Percentiles rank a stretch among this genome's conserved stretches.
phyloP scores from a whole-genome alignment of 2,329 filamentous ascomycete genomes.

The Fusarium nodosum region DNA sequence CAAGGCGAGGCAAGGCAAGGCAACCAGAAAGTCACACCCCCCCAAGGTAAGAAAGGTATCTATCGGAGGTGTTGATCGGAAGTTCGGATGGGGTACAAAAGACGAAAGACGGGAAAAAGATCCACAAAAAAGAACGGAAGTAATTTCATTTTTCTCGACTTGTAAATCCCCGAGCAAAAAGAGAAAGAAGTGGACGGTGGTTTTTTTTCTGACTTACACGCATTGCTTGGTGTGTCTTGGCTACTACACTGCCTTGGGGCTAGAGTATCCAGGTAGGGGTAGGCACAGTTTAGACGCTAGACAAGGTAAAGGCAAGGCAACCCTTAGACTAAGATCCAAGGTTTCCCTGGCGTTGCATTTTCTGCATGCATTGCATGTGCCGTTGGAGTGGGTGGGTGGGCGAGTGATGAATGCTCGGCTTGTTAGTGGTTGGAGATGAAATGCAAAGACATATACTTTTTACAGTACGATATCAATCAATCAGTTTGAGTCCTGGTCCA shows the following conservation, averaged over 20 bases:
- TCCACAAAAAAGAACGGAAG: conserved; percentile 8
- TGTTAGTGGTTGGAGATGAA: conserved; percentile 33
- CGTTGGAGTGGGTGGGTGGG: conserved; percentile 26
- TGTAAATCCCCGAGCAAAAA: conserved; percentile 8
- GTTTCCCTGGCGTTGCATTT: conserved; percentile 33
- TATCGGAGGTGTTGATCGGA: conserved; percentile 37
- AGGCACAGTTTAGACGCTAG: conserved; percentile 9
- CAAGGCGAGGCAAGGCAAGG: conserved; percentile 2
- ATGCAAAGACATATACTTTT: conserved; percentile 47
- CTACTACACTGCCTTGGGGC: background rate
- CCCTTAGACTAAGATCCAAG: conserved; percentile 33
- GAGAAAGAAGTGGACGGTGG: conserved; percentile 12
- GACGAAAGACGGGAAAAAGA: conserved; percentile 2
- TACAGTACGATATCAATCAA: conserved; percentile 36
- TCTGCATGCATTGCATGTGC: conserved; percentile 19
- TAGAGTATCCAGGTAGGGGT: no score
- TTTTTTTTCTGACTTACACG: conserved; percentile 35
- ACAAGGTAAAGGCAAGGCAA: conserved; percentile 10
- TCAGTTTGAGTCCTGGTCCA: conserved; percentile 4
- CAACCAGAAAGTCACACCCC: conserved; percentile 13
- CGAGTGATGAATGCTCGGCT: conserved; percentile 19
- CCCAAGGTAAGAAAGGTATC: background rate
- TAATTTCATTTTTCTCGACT: conserved; percentile 5
- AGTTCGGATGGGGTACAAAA: conserved; percentile 3
- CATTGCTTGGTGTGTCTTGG: conserved; percentile 6